Evolutionary conservation across 306 rosid species (phyloP).

Genomic region (Castanea sativa): DNA sequence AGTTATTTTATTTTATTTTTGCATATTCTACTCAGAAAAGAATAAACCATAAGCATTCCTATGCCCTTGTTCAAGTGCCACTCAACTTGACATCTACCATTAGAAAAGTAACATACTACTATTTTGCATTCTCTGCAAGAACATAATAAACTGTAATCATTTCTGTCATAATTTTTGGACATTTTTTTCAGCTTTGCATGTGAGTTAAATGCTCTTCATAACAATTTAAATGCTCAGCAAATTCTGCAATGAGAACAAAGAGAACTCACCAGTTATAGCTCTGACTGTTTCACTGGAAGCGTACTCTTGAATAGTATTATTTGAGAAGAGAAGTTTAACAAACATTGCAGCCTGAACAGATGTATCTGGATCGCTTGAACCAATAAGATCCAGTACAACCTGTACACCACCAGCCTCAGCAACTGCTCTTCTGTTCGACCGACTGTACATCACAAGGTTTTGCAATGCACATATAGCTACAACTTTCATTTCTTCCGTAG

Average conservation of each 20-base stretch:
- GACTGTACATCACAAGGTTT: slow-evolving; percentile 97
- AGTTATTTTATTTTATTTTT: neutral
- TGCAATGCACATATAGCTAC: slow-evolving; percentile 98
- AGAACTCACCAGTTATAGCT: slow-evolving; percentile 82
- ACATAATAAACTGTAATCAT: neutral
- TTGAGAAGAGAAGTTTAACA: slow-evolving; percentile 91
- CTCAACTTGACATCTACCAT: neutral
- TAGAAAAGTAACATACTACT: neutral
- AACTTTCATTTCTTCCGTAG: slow-evolving; percentile 99
- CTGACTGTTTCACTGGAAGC: slow-evolving; percentile 99
- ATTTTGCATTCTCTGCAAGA: neutral
- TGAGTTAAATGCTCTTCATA: neutral
- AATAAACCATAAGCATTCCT: neutral
- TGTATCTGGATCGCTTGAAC: slow-evolving; percentile 93
- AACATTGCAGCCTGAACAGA: slow-evolving; percentile 98
- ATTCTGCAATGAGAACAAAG: slow-evolving; percentile 23
- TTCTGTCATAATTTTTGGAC: neutral
- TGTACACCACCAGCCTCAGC: slow-evolving; percentile 99
- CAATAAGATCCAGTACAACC: slow-evolving; percentile 92
- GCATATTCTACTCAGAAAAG: neutral
- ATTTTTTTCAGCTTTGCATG: neutral
- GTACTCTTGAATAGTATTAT: slow-evolving; percentile 95
- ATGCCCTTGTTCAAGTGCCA: neutral
- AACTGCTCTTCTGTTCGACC: slow-evolving; percentile 94
- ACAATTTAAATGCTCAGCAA: slow-evolving; percentile 4